Evolutionary conservation across 2,329 filamentous ascomycete genomes (phyloP), one percentile per base, ranked within the genome.

Genomic region (Orbilia blumenaviensis): DNA sequence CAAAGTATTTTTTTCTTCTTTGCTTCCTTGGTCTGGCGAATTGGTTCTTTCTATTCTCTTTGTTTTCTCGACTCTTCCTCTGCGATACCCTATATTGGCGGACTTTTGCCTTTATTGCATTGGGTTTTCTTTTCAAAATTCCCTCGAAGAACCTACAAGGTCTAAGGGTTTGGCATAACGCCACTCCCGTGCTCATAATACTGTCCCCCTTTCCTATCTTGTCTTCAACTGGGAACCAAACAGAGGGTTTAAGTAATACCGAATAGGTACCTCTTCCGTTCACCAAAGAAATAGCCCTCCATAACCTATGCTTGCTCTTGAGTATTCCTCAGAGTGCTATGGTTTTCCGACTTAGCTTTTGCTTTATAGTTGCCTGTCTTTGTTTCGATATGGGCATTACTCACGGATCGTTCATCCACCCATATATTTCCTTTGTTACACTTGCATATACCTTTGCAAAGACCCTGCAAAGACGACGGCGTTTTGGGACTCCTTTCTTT

Each of bases 251-350:
- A 34, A 42, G 25, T 52, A 44, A 63, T 46, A 50, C 71, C 63
- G 71, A 60, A 75, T 68, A 75, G 71, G 71, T 66, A 41, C 63
- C 71, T 75, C 46, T 63, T 48, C 66, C 25, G 71, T 75, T 75
- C 71, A 75, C 71, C 71, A 60, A 23, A 63, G 14, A 48, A 46
- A 36, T 18, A 8, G n/a, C 12, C 16, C 29, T 18, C 52, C n/a
- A 18, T 25, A 54, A 44, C 29, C 44, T 50, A 44, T 50, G 46
- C 60, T 44, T 50, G 32, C 48, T 25, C 21, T 54, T 66, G 46
- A 32, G 34, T 27, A 48, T 52, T 32, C 9, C 44, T 48, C 27
- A 41, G 60, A 48, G 32, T 50, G 41, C 42, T 52, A 50, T 10
- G 27, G 41, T 46, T 61, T 61, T 32, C 10, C 44, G 25, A 14